Base-by-base conservation (phyloP, 1,284 basidiomycete genomes). In the Naganishia sp. region DNA sequence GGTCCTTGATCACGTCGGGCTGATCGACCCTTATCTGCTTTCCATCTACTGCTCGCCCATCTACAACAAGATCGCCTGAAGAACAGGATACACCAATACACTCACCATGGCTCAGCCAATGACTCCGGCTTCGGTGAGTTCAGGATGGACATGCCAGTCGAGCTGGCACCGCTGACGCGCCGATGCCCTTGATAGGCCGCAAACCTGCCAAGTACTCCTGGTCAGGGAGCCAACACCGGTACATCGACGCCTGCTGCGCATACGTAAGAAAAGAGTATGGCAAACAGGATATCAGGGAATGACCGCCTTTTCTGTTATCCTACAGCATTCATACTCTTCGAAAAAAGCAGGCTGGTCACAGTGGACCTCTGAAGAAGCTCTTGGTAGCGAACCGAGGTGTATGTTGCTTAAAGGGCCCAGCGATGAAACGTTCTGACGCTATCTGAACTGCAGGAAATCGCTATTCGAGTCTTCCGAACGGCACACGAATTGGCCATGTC, bases 401-500 rank as follows among this genome's bases (percentile, higher is more conserved):
- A 82, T 68, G 87, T 83, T 41, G 21, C 13, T 39, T 39, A 9
- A 9, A 5, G 13, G 35, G 7, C 7, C 13, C 2, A 39, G 7
- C 13, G 35, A 10, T 9, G 13, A 39, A 39, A 2, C 13, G 35
- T 9, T 39, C 13, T 39, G 2, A 39, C 35, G 35, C 13, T 2
- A 2, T 39, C 35, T 39, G 35, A 6, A 9, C 31, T 70, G 13
- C 74, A 94, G 92, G 95, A 99, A 89, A 99, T 99, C 78, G 96
- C 96, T 39, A 94, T 99, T 75, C 90, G 96, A 79, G 94, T 99
- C 60, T 97, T 99, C 85, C 86, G 96, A 76, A 98, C 96, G 2
- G 92, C 96, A 63, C 95, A 99, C 83, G 96, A 99, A 79, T 86
- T 99, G 68, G 96, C 94, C 42, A 96, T 99, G 94, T 92, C 95